Evolutionary conservation across 2,329 filamentous ascomycete genomes (phyloP), one percentile per base, ranked within the genome.

Genomic region (Blastomyces gilchristii): DNA sequence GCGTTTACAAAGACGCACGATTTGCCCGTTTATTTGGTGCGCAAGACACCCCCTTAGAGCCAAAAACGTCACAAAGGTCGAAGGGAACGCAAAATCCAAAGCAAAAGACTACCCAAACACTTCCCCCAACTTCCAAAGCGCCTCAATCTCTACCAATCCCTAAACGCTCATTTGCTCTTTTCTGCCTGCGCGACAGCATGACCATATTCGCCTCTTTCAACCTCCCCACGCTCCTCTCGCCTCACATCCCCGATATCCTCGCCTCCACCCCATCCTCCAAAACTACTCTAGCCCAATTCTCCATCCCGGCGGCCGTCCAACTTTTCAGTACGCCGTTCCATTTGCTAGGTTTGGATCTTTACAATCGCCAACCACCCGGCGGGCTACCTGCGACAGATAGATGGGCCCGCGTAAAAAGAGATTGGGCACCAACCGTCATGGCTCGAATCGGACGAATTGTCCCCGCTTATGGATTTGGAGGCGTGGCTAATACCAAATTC

Each of bases 121-220:
- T 62, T 60, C 22, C 39, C 39, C 3, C 22, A 49, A 22, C 50
- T 41, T n/a, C 60, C 53, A 49, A 57, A 67, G 62, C 53, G 7
- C 43, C 69, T 61, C 54, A 69, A 64, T 43, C 70, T 53, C 79
- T 65, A 3, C 71, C 69, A 60, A 87, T 96, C 0, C 86, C 89
- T 0, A 76, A 85, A 41, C 80, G 87, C 1, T 89, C 87, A 9
- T 94, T 91, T 76, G 79, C 82, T 0, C 84, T 96, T 63, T 97
- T 96, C 79, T 86, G 89, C 2, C 72, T 88, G 62, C 86, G 92
- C 69, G 92, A 97, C 77, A 90, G 87, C 76, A 78, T 96, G 65
- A 96, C 92, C 60, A 91, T 96, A 69, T 96, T 95, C 74, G 91
- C 91, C 4, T 90, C 86, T 14, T 97, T 97, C 82, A 97, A 97